phyloP scores from a whole-genome alignment of 805 yeast genomes.

The Candida arabinofermentans region DNA sequence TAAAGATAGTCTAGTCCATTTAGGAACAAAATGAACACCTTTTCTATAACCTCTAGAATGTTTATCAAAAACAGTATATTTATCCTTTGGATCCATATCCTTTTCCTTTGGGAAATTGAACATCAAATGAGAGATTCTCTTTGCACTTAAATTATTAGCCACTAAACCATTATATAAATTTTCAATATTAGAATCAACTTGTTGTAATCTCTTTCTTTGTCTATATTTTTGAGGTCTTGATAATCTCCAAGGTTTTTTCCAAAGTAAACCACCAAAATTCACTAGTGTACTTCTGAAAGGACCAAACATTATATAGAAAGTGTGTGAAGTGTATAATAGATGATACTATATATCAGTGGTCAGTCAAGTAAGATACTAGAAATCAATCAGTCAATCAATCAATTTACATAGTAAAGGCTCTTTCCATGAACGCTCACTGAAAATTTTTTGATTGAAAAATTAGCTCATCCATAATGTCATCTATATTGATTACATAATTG shows the following conservation, averaged over 20 bases:
- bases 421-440: too few relatives aligned
- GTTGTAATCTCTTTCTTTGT: slow-evolving; percentile 76
- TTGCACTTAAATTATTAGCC: slow-evolving; percentile 29
- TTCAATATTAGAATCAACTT: slow-evolving; percentile 76
- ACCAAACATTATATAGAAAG: slow-evolving; percentile 37
- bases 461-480: too few relatives aligned
- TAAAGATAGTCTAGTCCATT: slow-evolving; percentile 83
- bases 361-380: too few relatives aligned
- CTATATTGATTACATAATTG: too few relatives aligned
- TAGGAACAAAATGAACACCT: slow-evolving; percentile 81
- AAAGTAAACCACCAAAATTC: slow-evolving; percentile 68
- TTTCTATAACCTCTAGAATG: slow-evolving; percentile 78
- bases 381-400: too few relatives aligned
- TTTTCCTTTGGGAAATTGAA: slow-evolving; percentile 67
- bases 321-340: neutral
- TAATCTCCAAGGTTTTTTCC: slow-evolving; percentile 79
- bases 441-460: too few relatives aligned
- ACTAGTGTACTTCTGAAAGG: slow-evolving; percentile 60
- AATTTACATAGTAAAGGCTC: too few relatives aligned
- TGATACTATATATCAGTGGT: too few relatives aligned
- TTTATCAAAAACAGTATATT: slow-evolving; percentile 81
- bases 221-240: slow-evolving; percentile 78
- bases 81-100: slow-evolving; percentile 79
- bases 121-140: slow-evolving; percentile 35
- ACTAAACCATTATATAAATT: slow-evolving; percentile 50